Evolutionary conservation across 805 yeast genomes (phyloP), one percentile per base, ranked within the genome.

Genomic region (Diddensiella caesifluorescens): DNA sequence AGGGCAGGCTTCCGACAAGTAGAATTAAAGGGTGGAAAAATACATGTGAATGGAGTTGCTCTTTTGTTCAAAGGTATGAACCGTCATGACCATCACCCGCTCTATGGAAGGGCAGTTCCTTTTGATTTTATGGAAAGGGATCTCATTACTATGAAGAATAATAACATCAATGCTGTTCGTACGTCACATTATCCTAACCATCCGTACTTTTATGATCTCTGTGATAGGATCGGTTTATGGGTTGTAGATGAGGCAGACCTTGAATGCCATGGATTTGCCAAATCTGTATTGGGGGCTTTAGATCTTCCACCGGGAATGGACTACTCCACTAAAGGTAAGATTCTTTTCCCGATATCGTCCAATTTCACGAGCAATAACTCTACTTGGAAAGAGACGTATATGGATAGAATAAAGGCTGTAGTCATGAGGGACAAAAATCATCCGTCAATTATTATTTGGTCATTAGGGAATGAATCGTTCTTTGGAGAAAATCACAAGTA

Each of bases 171-270:
- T 46, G 63, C 66, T 3, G 53, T 63, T 21, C 49, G 67, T 30
- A 54, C 63, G 15, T 53, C 64, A 2, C 68, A 63, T 47, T 62
- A 63, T 30, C 68, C 68, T 15, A 53, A 53, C 27, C 57, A 58
- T 39, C 67, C 68, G 5, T 42, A 48, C 19, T 51, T 61, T 34
- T 58, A 59, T 39, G 56, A 52, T 7, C 40, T 59, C 20, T 53
- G 64, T 34, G 57, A 61, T 37, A 45, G 44, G 37, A 46, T 55
- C 3, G 67, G 67, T 2, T 51, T 63, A 19, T 63, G 63, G 60
- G 62, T 62, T 5, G 49, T 63, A 27, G 61, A 62, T 36, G 67
- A 63, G 44, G 61, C 67, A 1, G 67, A 63, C 42, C 50, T 63
- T 12, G 68, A 61, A 38, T 55, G 62, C 40, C 66, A 61, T 43